Base-by-base conservation (phyloP, 2,329 filamentous ascomycete genomes). In the Neofusicoccum cordaticola region DNA sequence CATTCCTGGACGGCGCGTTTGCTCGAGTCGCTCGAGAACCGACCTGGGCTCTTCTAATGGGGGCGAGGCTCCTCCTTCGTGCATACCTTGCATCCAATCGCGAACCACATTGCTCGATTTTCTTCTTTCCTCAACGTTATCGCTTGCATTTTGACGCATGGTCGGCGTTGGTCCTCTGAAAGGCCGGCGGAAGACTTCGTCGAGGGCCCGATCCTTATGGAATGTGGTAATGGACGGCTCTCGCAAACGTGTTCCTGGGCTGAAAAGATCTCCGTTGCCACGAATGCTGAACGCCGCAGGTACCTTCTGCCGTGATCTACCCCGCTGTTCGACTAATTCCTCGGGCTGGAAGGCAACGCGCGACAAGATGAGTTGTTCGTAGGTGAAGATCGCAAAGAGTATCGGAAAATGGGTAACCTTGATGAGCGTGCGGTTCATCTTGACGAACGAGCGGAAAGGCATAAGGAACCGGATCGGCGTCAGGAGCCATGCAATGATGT, bases 361-460 rank as follows among this genome's bases (percentile, higher is more conserved):
- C 2, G 91, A 88, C 34, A 98, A 82, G 71, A 95, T 86, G 42
- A 90, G 83, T 65, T 88, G 90, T 77, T 98, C 94, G 74, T 98
- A 98, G 19, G 90, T 70, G 72, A 91, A 98, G 64, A 98, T 96
- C 65, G 86, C 84, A 73, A 96, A 93, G 1, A 98, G 79, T 2
- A 98, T 85, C 0, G 94, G 93, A 67, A 95, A 89, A 76, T 98
- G 94, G 0, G 93, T 97, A 47, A 90, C 78, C 74, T 97, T 97
- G 81, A 98, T 97, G 66, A 96, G 87, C 0, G 87, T 90, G n/a
- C 94, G 87, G 74, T 98, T 98, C 67, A 96, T 80, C 73, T 87
- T 89, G 68, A 98, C 89, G 71, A 95, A 98, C 56, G 88, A 85
- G 45, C 86, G 86, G 69, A 97, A 88, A 0, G 93, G 88, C 80